Percentiles rank a stretch among this genome's conserved stretches.
phyloP scores from a whole-genome alignment of 768 basidiomycete genomes.

The Tricholoma matsutake region DNA sequence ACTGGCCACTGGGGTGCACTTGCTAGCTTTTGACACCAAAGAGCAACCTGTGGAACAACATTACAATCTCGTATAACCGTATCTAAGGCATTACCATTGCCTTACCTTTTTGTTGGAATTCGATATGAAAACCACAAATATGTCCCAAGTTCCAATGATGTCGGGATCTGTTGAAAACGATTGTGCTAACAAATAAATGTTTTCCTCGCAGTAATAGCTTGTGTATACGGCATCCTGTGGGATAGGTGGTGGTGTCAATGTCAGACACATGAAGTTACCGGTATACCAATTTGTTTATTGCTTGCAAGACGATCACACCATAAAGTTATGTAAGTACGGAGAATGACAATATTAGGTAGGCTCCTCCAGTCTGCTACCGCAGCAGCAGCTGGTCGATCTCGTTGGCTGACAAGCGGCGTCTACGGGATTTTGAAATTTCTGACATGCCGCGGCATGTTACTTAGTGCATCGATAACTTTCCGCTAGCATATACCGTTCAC shows the following conservation, averaged over 20 bases:
- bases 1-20: constrained; percentile 35
- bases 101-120: constrained; percentile 57
- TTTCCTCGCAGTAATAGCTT: constrained; percentile 69
- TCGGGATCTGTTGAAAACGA: constrained; percentile 32
- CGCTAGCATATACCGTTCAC: too few species aligned
- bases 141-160: constrained; percentile 41
- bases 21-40: constrained; percentile 58
- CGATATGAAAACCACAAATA: constrained; percentile 61
- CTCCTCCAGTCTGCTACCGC: too few species aligned
- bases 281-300: neutral
- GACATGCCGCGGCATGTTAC: too few species aligned
- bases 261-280: neutral
- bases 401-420: too few species aligned
- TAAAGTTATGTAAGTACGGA: too few species aligned
- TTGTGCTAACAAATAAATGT: constrained; percentile 57
- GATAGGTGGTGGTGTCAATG: constrained; percentile 24
- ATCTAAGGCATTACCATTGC: constrained; percentile 1
- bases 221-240: constrained; percentile 49
- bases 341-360: too few species aligned
- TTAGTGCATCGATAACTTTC: too few species aligned
- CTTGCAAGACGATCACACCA: too few species aligned
- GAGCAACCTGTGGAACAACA: constrained; percentile 46
- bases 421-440: too few species aligned
- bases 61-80: neutral
- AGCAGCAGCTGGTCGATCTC: too few species aligned